Evolutionary conservation across 805 yeast genomes (phyloP), one percentile per base, ranked within the genome.

Genomic region (Saturnispora zaruensis): DNA sequence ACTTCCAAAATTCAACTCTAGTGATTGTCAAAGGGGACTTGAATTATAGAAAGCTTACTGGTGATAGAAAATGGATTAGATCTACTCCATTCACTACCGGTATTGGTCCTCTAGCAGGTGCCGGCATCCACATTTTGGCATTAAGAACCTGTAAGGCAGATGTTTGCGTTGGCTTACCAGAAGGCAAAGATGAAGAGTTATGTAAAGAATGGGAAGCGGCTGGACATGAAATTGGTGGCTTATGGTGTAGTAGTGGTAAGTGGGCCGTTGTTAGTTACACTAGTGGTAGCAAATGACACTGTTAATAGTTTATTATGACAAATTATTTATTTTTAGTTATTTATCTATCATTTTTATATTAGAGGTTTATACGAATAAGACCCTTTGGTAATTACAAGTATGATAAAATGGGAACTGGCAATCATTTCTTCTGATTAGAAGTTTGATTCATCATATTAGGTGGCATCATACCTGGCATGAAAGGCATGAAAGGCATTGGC

Each of bases 81-180:
- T 78, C 88, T 3, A 87, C 96, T 0, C 75, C 89, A 2, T 95
- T 91, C 70, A 57, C 53, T 4, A 65, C 67, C 0, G 91, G 96
- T 4, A 76, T 91, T 52, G 86, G 85, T 49, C 76, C 78, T 4
- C 72, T 91, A 56, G 84, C 84, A 1, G 56, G 66, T 0, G 75
- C 81, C 28, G 82, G 82, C 7, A 70, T 93, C 49, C 81, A 80
- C 14, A 58, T 87, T 25, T 71, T 88, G 51, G 78, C 95, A 32
- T 74, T 93, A 59, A 81, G 99, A 71, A 93, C 98, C 2, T 84
- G 96, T 66, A 93, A 93, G 68, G 97, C 98, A 1, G 99, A 93
- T 64, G 98, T 90, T 6, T 82, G 85, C 48, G 96, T 87, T 38
- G 98, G 95, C 1, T 76, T 93, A 55, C 73, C 75, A 4, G 74